Percentiles rank a stretch among this genome's conserved stretches.
phyloP scores from a whole-genome alignment of 2,329 filamentous ascomycete genomes.

The Stromatinia cepivora region DNA sequence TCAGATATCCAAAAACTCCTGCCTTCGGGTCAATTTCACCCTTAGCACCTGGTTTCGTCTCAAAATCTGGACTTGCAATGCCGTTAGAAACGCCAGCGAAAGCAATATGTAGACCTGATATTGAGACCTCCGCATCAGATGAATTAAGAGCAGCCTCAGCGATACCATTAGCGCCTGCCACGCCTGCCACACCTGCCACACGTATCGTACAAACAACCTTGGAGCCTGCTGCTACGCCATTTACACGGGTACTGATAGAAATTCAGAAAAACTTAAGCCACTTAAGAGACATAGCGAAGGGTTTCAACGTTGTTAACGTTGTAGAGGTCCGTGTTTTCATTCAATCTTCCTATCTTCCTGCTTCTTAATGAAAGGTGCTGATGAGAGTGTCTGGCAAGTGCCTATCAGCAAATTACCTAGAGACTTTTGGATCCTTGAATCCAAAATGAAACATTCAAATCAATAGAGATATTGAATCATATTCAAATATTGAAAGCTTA shows the following conservation, averaged over 20 bases:
- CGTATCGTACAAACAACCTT: neutral
- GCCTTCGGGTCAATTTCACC: neutral
- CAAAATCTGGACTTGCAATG: neutral
- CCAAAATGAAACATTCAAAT: no score
- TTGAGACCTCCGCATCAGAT: neutral
- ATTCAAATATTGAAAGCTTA: no score
- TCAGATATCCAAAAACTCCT: neutral
- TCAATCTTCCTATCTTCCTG: neutral
- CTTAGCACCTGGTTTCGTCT: neutral
- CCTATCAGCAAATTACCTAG: neutral
- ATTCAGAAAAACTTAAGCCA: constrained; percentile 8
- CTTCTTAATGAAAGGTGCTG: neutral
- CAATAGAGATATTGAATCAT: no score
- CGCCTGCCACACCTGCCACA: neutral
- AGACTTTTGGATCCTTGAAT: neutral
- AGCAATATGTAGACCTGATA: neutral
- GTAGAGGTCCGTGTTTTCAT: constrained; percentile 12
- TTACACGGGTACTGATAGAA: neutral
- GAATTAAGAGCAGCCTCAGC: no score
- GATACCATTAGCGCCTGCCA: neutral
- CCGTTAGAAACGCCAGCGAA: neutral
- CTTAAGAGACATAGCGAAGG: constrained; percentile 16
- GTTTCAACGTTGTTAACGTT: neutral
- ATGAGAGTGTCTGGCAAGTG: neutral
- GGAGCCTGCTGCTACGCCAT: neutral